Percentiles rank a stretch among this genome's conserved stretches.
These are phyloP conservation scores for Umbelopsis sp. DNA, from an alignment of 192 early-diverging fungal species.

Conservation along the genomic window DNA sequence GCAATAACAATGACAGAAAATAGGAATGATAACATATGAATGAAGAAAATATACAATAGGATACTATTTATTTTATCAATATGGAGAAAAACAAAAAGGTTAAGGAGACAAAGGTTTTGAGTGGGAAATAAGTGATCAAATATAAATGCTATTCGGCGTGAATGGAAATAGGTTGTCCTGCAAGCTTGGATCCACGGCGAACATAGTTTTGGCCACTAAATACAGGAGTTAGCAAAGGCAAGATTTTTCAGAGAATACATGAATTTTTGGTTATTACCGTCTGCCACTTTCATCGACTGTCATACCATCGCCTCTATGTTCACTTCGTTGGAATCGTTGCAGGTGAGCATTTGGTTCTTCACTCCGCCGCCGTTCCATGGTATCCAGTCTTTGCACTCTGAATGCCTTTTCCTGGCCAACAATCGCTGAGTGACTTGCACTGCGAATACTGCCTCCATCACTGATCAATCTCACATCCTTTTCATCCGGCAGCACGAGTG, in stretches of 20 bases:
- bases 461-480: constrained; percentile 31
- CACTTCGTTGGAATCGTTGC: constrained; percentile 14
- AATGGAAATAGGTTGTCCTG: constrained; percentile 19
- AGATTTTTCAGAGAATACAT: background rate
- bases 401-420: background rate
- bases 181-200: constrained; percentile 18
- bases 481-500: constrained; percentile 46
- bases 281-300: constrained; percentile 4
- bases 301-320: constrained; percentile 18
- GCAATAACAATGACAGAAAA: constrained; percentile 6
- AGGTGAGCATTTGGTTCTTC: constrained; percentile 28
- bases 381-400: constrained; percentile 3
- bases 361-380: constrained; percentile 27
- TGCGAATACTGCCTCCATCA: constrained; percentile 26
- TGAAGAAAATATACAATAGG: constrained; percentile 4
- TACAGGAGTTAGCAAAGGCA: background rate
- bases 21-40: constrained; percentile 6
- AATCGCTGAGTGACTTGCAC: constrained; percentile 36
- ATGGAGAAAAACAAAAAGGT: constrained; percentile 5
- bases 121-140: background rate
- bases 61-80: background rate
- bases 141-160: constrained; percentile 12
- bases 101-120: background rate
- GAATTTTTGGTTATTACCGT: background rate
- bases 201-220: constrained; percentile 4